A percentile compares a stretch with the other conserved stretches of the same genome.
phyloP scores from a whole-genome alignment of 257 asterid genomes.

The Forsythia viridissima region DNA sequence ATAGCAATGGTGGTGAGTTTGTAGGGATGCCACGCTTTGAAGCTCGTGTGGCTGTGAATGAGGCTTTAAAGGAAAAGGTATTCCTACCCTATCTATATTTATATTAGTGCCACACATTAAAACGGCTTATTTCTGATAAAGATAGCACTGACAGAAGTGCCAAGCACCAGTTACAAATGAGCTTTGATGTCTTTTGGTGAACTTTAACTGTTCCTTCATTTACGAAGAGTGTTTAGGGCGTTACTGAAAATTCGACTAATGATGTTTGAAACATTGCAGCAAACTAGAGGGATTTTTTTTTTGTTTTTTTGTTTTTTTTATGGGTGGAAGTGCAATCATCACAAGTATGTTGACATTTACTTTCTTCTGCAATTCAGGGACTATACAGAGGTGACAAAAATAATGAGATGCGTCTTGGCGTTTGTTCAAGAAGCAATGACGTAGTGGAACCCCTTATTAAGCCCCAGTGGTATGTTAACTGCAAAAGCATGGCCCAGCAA shows the following conservation, averaged over 20 bases:
- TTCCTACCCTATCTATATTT: neutral
- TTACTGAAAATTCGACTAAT: neutral
- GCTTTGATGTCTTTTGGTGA: conserved; percentile 3
- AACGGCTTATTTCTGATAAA: neutral
- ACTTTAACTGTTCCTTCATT: neutral
- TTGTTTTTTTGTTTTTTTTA: too few relatives aligned
- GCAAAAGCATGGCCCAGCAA: conserved; percentile 75
- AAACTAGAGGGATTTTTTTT: neutral
- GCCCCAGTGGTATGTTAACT: conserved; percentile 98
- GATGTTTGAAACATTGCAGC: neutral
- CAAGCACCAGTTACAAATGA: conserved; percentile 18
- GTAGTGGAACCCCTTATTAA: conserved; percentile 93
- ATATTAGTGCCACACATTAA: neutral
- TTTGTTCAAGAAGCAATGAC: conserved; percentile 88
- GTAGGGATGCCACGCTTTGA: conserved; percentile 81
- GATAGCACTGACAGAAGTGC: conserved; percentile 12
- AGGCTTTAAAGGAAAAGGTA: conserved; percentile 80
- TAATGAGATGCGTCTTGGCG: conserved; percentile 94
- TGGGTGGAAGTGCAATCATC: neutral
- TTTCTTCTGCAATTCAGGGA: conserved; percentile 48
- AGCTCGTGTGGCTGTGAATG: conserved; percentile 80
- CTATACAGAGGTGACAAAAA: conserved; percentile 72
- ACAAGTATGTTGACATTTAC: conserved; percentile 16
- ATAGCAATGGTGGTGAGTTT: conserved; percentile 84
- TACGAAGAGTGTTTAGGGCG: neutral